A percentile compares a stretch with the other conserved stretches of the same genome.
Evolutionary conservation across 768 basidiomycete genomes (phyloP).

Genomic region (Hirschioporus abietinus): DNA sequence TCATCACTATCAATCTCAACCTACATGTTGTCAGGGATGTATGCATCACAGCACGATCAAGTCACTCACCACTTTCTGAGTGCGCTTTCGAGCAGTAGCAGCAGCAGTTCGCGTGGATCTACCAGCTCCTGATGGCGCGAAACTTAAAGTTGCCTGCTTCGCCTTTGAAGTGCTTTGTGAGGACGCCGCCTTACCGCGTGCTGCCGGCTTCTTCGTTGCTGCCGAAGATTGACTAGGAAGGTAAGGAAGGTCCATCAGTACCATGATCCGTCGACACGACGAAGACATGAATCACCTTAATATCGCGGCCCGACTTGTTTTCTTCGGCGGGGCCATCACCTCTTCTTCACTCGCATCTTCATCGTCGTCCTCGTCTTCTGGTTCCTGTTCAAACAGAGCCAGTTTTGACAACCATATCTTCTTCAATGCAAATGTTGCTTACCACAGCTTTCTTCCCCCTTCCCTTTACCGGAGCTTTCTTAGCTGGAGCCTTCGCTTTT

Average conservation of each 20-base stretch:
- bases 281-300: slow-evolving; percentile 42
- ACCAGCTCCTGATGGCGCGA: slow-evolving; percentile 51
- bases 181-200: slow-evolving; percentile 38
- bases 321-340: slow-evolving; percentile 40
- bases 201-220: slow-evolving; percentile 49
- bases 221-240: slow-evolving; percentile 30
- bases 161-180: slow-evolving; percentile 16
- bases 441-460: slow-evolving; percentile 49
- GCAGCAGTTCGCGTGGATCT: slow-evolving; percentile 62
- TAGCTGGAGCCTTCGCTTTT: slow-evolving; percentile 24
- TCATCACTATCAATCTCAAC: slow-evolving; percentile 11
- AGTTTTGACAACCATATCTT: slow-evolving; percentile 22
- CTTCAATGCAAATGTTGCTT: slow-evolving; percentile 7
- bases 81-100: slow-evolving; percentile 57
- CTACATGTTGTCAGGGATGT: slow-evolving; percentile 2
- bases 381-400: slow-evolving; percentile 34
- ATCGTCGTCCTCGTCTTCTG: slow-evolving; percentile 49
- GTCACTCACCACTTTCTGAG: slow-evolving; percentile 39
- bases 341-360: slow-evolving; percentile 53
- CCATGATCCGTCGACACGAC: neutral
- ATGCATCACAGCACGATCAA: neutral
- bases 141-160: slow-evolving; percentile 56
- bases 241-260: neutral
- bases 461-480: slow-evolving; percentile 39
- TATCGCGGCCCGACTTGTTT: slow-evolving; percentile 58